These are phyloP conservation scores for Xylaria cubensis DNA, from an alignment of 495 filamentous ascomycete genomes.

Conservation along the genomic window DNA sequence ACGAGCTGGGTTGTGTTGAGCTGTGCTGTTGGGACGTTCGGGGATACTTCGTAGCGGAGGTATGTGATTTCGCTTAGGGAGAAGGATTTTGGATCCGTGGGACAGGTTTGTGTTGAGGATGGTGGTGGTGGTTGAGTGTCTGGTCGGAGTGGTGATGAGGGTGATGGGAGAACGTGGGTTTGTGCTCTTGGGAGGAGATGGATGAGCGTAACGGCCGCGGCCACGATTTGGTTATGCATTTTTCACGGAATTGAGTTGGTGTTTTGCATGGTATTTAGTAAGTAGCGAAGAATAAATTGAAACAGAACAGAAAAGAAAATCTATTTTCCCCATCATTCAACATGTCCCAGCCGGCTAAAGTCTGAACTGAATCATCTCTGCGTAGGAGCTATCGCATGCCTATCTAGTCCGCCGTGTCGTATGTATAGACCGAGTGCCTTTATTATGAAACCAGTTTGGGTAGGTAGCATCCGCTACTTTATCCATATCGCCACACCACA, in stretches of 20 bases:
- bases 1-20: constrained; percentile 35
- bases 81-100: constrained; percentile 28
- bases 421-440: too few relatives aligned
- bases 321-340: too few relatives aligned
- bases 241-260: neutral
- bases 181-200: neutral
- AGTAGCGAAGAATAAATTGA: neutral
- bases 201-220: neutral
- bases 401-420: neutral
- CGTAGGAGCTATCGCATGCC: neutral
- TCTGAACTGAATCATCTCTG: neutral
- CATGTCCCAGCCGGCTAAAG: constrained; percentile 11
- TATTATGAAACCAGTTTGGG: neutral
- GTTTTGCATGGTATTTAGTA: neutral
- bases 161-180: neutral
- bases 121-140: neutral
- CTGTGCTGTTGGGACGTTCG: neutral
- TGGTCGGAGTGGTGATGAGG: neutral
- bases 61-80: constrained; percentile 22
- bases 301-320: too few relatives aligned
- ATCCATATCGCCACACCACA: constrained; percentile 22
- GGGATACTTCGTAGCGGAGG: constrained; percentile 22
- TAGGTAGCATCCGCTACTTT: constrained; percentile 17
- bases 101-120: neutral
- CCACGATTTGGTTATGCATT: neutral